Percentiles rank a stretch among this genome's conserved stretches.
Evolutionary conservation across 108 stramenopile species (phyloP).

Genomic region (Cyclotella choctawhatcheeana): DNA sequence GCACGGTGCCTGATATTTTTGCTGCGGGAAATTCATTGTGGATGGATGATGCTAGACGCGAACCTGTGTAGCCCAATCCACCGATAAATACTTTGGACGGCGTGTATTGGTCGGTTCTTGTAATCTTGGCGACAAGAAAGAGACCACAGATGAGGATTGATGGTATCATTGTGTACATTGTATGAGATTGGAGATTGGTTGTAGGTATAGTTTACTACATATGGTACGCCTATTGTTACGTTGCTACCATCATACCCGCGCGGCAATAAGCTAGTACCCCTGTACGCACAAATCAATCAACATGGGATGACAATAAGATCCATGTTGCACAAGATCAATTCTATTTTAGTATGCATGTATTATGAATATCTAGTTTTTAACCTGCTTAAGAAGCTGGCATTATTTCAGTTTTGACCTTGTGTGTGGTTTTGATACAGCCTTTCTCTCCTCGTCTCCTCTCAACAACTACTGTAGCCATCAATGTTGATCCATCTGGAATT

Average conservation of each 20-base stretch:
- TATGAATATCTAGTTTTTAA: too few relatives aligned
- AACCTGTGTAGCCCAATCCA: not conserved
- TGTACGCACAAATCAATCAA: too few relatives aligned
- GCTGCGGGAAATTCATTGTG: not conserved
- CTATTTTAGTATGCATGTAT: too few relatives aligned
- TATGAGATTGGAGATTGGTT: too few relatives aligned
- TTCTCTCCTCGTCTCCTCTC: conserved; percentile 18
- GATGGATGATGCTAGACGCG: not conserved
- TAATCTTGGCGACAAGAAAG: not conserved
- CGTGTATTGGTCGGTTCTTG: not conserved
- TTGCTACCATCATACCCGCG: too few relatives aligned
- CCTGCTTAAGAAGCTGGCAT: conserved; percentile 28
- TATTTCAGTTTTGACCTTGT: conserved; percentile 34
- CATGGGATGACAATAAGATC: too few relatives aligned
- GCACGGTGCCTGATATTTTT: not conserved
- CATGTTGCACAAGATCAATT: too few relatives aligned
- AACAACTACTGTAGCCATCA: conserved; percentile 46
- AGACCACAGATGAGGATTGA: too few relatives aligned
- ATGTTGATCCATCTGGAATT: conserved; percentile 25
- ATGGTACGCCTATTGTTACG: too few relatives aligned
- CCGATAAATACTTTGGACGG: not conserved
- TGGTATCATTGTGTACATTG: too few relatives aligned
- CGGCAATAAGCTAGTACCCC: too few relatives aligned
- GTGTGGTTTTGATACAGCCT: conserved; percentile 21
- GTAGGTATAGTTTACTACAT: too few relatives aligned